Conservation (phyloP, 805 yeast species). For the Pichia manshurica region DNA sequence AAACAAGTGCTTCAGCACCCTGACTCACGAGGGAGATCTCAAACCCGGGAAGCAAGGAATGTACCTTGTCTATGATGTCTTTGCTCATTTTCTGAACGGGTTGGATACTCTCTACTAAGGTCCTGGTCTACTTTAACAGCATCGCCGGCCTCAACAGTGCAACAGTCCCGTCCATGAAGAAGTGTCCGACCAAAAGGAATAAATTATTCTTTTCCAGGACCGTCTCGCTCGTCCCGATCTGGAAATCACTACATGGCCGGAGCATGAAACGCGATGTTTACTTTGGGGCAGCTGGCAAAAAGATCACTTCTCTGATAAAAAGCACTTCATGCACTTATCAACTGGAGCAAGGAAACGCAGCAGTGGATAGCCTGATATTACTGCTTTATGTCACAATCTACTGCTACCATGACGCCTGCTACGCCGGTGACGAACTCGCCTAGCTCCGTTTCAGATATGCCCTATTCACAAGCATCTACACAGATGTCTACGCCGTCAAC, state of each 20-base stretch:
- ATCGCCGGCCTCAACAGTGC: too few species aligned
- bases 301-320: neutral
- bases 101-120: too few species aligned
- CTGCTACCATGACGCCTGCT: neutral
- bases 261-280: constrained; percentile 1
- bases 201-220: too few species aligned
- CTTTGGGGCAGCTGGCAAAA: neutral
- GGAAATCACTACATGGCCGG: neutral
- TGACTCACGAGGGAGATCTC: constrained; percentile 61
- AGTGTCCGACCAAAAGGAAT: too few species aligned
- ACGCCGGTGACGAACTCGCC: neutral
- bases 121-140: too few species aligned
- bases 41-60: constrained; percentile 40
- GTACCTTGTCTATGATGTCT: constrained; percentile 40
- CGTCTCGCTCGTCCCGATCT: neutral
- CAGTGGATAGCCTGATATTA: neutral
- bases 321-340: neutral
- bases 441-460: too few species aligned
- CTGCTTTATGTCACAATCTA: neutral
- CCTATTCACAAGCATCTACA: neutral
- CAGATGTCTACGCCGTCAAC: neutral
- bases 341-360: too few species aligned
- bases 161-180: too few species aligned
- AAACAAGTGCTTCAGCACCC: constrained; percentile 89
- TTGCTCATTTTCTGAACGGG: constrained; percentile 40